Percentiles rank a stretch among this genome's conserved stretches.
These are phyloP conservation scores for Endothia cerciana DNA, from an alignment of 2,329 filamentous ascomycete species.

Conservation along the genomic window DNA sequence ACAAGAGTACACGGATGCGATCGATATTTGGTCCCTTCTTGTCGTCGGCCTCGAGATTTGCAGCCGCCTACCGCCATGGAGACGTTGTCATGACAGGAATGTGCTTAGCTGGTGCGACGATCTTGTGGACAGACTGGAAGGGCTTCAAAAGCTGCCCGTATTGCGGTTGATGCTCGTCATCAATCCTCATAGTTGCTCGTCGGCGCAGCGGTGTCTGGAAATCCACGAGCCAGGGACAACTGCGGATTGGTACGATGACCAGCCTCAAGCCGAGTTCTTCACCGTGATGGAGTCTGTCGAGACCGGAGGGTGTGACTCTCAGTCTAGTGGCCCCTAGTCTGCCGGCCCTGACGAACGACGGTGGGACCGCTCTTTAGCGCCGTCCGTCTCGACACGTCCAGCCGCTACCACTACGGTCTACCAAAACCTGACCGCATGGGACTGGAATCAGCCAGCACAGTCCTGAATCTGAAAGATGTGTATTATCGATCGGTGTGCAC, in stretches of 20 bases:
- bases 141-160: not conserved
- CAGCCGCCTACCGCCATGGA: not conserved
- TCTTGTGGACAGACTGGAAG: not conserved
- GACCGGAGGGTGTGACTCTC: too few relatives aligned
- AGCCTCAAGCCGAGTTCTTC: not conserved
- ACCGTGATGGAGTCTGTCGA: too few relatives aligned
- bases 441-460: too few relatives aligned
- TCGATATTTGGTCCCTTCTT: not conserved
- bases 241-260: conserved; percentile 1
- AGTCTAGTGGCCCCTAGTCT: too few relatives aligned
- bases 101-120: not conserved
- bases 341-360: too few relatives aligned
- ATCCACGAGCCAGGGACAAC: not conserved
- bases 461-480: too few relatives aligned
- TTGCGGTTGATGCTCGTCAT: not conserved
- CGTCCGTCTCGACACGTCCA: too few relatives aligned
- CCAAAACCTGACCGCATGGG: too few relatives aligned
- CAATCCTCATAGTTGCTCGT: not conserved
- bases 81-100: not conserved
- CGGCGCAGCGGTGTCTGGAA: not conserved
- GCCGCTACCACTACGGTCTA: too few relatives aligned
- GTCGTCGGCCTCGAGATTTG: conserved; percentile 1
- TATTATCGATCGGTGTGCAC: too few relatives aligned
- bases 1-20: not conserved
- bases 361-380: too few relatives aligned